Base-by-base conservation (phyloP, 1,284 basidiomycete genomes). In the Rhodofomes roseus region DNA sequence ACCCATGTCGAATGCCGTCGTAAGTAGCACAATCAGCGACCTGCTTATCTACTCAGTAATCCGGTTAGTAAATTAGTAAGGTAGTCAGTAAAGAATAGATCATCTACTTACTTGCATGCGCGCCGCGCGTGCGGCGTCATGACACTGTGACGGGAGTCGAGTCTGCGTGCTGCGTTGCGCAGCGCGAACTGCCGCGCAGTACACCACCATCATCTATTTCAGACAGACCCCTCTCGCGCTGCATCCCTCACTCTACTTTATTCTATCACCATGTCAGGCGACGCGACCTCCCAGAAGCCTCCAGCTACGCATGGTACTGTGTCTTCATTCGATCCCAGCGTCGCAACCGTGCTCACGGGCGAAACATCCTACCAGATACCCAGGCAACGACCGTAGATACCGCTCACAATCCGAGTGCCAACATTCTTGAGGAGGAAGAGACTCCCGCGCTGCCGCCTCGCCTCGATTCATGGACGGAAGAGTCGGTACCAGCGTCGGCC, bases 391-490 rank as follows among this genome's bases (percentile, higher is more conserved):
- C 46, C 23, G 29, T 25, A 3, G 46, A 48, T 18, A 25, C 25
- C 11, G 12, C 25, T 29, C 46, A 9, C 25, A 25, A 23, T 12
- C 22, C 25, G 6, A 29, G 20, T 4, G 46, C 25, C 1, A 25
- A 39, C 5, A 23, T 16, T n/a, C 36, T 3, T 20, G n/a, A 43
- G 12, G 46, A 58, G 23, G 56, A 62, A 31, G 58, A 56, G 46
- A 65, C 63, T 18, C 66, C 66, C 16, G 57, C 43, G 48, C 58
- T 67, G n/a, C 66, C 66, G 25, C 66, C 66, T n/a, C 54, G 66
- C n/a, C 64, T 62, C 12, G 62, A 64, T 14, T 34, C 53, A 14
- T 55, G 40, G 4, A 8, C 23, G 12, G 40, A 43, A 22, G 43
- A 44, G 16, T 25, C 46, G 2, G 20, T 50, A 16, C 25, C 41